Base-by-base conservation (phyloP, 2,329 filamentous ascomycete genomes). In the Arthroderma sp. region DNA sequence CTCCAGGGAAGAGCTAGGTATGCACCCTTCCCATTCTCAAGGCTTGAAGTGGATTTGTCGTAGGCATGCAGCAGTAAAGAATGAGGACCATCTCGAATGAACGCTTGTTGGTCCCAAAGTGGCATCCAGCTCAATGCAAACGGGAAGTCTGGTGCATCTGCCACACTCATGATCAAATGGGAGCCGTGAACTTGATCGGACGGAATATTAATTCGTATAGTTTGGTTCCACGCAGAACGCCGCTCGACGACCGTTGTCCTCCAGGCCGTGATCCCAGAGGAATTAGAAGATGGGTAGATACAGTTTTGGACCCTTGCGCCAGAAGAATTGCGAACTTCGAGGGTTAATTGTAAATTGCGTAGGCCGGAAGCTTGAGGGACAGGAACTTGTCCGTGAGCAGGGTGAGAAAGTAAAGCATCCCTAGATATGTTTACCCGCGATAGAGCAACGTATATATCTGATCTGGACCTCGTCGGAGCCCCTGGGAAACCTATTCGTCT, bases 61-160 rank as follows among this genome's bases (percentile, higher is more conserved):
- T 94, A 84, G 52, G 83, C 84, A 68, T 96, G 94, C 38, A 98
- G 68, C 1, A 93, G 69, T 40, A 95, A 68, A 2, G 78, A 79
- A 59, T 95, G 89, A 15, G 78, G 67, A 0, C 89, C 89, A 58
- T 98, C 89, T 40, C 81, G 76, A 42, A 93, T 78, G 57, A 98
- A 98, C 0, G 91, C 89, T 47, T 87, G 80, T 27, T 86, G 78
- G 42, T 89, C 84, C 91, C 93, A 98, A 2, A 98, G 71, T 0
- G 91, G 91, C 69, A 98, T 81, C 73, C 93, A 88, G 9, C 85
- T 85, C 37, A 96, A 73, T 2, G 91, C 89, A 61, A 96, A 95
- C 0, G 91, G 87, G 38, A 86, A 82, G 44, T 83, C 82, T 0
- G 89, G 87, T 42, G 84, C 77, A 64, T 96, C 87, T 6, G 87